Evolutionary conservation across 257 asterid species (phyloP).

Genomic region (Przewalskia tangutica): DNA sequence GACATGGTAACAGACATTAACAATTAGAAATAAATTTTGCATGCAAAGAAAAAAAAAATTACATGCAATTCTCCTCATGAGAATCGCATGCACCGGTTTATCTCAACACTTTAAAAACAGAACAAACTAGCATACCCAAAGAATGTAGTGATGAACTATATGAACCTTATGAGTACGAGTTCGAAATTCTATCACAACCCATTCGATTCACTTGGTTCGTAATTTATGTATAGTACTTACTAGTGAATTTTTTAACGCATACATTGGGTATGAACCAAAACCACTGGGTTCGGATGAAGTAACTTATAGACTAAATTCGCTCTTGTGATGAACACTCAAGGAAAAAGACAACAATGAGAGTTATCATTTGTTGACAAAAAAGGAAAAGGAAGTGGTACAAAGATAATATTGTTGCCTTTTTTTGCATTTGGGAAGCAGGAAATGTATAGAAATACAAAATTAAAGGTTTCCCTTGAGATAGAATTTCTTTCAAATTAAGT

Average conservation of each 20-base stretch:
- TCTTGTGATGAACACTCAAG: background rate
- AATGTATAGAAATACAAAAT: background rate
- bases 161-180: background rate
- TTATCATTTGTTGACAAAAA: background rate
- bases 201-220: background rate
- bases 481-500: background rate
- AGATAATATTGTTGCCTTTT: background rate
- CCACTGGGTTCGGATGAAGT: background rate
- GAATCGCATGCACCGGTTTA: background rate
- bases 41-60: background rate
- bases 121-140: background rate
- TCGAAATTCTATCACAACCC: background rate
- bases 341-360: background rate
- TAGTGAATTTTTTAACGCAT: background rate
- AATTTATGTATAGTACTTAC: background rate
- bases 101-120: background rate
- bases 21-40: background rate
- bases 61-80: background rate
- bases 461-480: background rate
- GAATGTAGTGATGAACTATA: background rate
- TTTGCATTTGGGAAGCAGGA: background rate
- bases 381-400: background rate
- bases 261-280: background rate
- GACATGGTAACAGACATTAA: background rate
- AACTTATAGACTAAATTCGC: background rate